phyloP scores from a whole-genome alignment of 2,329 filamentous ascomycete genomes.

The Aspergillus felis region DNA sequence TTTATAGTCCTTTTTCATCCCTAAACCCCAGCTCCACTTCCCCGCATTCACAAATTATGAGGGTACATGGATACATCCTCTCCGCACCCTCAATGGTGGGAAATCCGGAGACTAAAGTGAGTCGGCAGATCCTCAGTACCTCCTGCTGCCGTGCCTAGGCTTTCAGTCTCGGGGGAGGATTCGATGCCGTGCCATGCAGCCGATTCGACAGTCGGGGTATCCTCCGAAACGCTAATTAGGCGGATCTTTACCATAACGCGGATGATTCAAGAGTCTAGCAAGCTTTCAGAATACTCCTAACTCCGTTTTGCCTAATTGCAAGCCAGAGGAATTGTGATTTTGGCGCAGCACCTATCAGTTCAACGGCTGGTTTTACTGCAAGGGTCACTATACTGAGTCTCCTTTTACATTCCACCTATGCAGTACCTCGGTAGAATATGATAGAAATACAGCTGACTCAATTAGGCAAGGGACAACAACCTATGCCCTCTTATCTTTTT shows the following conservation, averaged over 20 bases:
- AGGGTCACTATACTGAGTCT: no score
- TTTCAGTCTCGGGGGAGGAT: not conserved
- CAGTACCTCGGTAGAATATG: not conserved
- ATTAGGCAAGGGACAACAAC: not conserved
- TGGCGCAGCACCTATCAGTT: no score
- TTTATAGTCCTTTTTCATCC: not conserved
- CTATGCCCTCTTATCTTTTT: slow-evolving; percentile 11
- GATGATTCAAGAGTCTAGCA: not conserved
- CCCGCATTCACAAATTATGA: not conserved
- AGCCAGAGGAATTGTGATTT: not conserved
- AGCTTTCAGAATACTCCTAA: not conserved
- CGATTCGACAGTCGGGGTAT: no score
- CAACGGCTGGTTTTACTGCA: not conserved
- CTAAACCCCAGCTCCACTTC: not conserved
- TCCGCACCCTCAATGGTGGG: not conserved
- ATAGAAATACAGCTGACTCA: no score
- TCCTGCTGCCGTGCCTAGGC: not conserved
- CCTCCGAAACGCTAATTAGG: not conserved
- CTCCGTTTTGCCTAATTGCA: not conserved
- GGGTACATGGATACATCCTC: not conserved
- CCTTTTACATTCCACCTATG: not conserved
- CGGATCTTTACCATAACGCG: no score
- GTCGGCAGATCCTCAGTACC: not conserved
- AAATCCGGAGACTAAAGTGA: not conserved
- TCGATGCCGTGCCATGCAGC: not conserved